Base-by-base conservation (phyloP, 345 rosid genomes). In the Arabidopsis suecica region DNA sequence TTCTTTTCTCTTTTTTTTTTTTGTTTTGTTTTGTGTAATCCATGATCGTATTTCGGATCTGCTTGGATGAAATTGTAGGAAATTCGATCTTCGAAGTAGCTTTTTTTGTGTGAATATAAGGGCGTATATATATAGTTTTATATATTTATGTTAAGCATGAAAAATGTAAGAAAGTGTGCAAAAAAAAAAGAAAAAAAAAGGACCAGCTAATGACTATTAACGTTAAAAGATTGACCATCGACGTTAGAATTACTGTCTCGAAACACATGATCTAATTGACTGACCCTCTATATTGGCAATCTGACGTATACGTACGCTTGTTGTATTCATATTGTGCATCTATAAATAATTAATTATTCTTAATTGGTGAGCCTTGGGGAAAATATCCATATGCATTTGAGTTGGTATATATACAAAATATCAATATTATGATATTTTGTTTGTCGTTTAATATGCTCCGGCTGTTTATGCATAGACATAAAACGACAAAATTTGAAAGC, bases 41-140 rank as follows among this genome's bases (percentile, higher is more conserved):
- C 57, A 61, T 33, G 74, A 61, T 69, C 74, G 10, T 69, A 64
- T 76, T 68, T 69, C 9, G 41, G 74, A 61, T 69, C 69, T 68
- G 42, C 25, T 61, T 69, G 74, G 79, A 68, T 61, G 37, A 68
- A 61, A 42, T 34, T 61, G 64, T 61, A 53, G 74, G 74, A 69
- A 61, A 49, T 11, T 68, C 32, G 33, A 64, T 64, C 38, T 64
- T 36, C 45, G 3, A 48, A 56, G 38, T 40, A 59, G 54, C 10
- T 66, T 16, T 14, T 49, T 13, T 7, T 41, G 13, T 73, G 40
- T 55, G 48, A 25, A 44, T 68, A 23, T 55, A 7, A 23, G 30
- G 16, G 18, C 20, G 14, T 12, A 20, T 9, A 57, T 9, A 57
- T 68, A 13, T 32, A 41, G 1, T 33, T 28, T 28, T 38, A 40